Percentiles rank a stretch among this genome's conserved stretches.
Conservation (phyloP, 768 basidiomycete species). For the Harrya chromipes region DNA sequence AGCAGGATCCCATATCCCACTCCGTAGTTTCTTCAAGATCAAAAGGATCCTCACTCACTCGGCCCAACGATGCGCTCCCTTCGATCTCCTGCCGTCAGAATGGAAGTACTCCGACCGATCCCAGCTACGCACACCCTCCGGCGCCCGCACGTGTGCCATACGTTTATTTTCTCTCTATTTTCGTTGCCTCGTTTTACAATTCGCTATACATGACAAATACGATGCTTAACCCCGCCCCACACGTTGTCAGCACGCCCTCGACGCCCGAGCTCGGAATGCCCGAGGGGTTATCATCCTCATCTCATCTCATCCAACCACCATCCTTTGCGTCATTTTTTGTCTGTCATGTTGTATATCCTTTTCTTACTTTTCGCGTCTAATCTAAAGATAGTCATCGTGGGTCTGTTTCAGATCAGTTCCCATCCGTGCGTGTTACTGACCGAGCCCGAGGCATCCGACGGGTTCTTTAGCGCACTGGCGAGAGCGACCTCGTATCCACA, state of each 20-base stretch:
- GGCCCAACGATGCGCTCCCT: not conserved
- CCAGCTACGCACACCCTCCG: not conserved
- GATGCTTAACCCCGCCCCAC: too few relatives aligned
- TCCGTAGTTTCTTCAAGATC: too few relatives aligned
- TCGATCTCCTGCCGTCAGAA: not conserved
- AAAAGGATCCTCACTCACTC: not conserved
- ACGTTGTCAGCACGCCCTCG: slow-evolving; percentile 8
- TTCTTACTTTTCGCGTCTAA: not conserved
- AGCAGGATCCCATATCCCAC: too few relatives aligned
- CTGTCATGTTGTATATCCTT: too few relatives aligned
- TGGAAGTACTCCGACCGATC: slow-evolving; percentile 11
- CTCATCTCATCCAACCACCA: too few relatives aligned
- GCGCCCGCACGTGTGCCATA: not conserved
- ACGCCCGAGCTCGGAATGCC: not conserved
- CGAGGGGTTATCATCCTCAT: too few relatives aligned
- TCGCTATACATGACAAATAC: too few relatives aligned
- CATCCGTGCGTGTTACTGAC: too few relatives aligned
- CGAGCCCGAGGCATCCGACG: not conserved
- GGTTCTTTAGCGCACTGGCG: too few relatives aligned
- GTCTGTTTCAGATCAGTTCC: not conserved
- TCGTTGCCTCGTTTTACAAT: not conserved
- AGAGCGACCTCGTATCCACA: too few relatives aligned
- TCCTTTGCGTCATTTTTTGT: too few relatives aligned
- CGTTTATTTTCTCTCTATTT: slow-evolving; percentile 1
- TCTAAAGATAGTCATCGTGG: slow-evolving; percentile 16